Base-by-base conservation (phyloP, 805 yeast species). In the Saturnispora sanitii region DNA sequence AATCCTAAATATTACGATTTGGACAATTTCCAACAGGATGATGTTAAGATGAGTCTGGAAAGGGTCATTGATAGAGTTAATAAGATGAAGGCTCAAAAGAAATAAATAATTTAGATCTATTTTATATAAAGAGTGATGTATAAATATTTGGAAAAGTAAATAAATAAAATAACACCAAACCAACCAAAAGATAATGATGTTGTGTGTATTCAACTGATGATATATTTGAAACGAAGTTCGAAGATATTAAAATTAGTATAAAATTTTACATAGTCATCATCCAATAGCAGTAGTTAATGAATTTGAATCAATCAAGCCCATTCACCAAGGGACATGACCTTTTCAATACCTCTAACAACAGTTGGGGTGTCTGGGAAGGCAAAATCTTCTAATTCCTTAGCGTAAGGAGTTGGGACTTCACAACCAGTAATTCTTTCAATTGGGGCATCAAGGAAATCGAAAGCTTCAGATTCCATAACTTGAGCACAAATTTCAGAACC, bases 401-500 rank as follows among this genome's bases (percentile, higher is more conserved):
- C 95, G 62, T 92, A 92, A 50, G 99, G 99, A 53, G 98, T 92
- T 66, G 99, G 99, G 25, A 88, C 96, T 71, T 92, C 99, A 61
- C 97, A 94, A 65, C 98, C 98, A 45, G 98, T 92, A 57, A 88
- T 90, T 75, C 99, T 86, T 71, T 82, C 94, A 52, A 92, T 85
- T 55, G 99, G 99, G 46, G 97, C 94, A 67, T 92, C 99, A 60
- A 92, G 77, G 77, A 87, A 85, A 68, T 92, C 98, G 53, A 92
- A 92, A 40, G 95, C 97, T 67, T 88, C 96, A 44, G 94, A 78
- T 71, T 92, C 99, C 96, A 92, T 87, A 61, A 92, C 73, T 68
- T 87, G 95, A 47, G 97, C 98, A 63, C 88, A 77, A 57, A 92
- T 84, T 74, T 92, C 99, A 41, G 96, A 85, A 59, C 99, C 98